Evolutionary conservation across 768 basidiomycete genomes (phyloP), one percentile per base, ranked within the genome.

Genomic region (Tremella yokohamensis): DNA sequence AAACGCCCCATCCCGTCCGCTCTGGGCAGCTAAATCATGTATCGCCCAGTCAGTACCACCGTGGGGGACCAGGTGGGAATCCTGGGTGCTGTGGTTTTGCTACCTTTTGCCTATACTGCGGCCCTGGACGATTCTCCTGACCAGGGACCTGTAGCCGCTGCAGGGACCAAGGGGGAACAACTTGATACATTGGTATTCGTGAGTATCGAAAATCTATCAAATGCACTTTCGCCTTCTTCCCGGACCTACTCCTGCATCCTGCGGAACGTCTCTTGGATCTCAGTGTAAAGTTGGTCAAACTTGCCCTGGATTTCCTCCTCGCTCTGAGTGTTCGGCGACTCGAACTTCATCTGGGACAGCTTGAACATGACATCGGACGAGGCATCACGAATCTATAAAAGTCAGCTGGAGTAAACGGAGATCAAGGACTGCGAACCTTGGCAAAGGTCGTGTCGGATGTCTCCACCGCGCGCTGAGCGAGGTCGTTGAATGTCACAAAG

Each of bases 301-400:
- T 88, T 92, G 79, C 84, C 80, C 79, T 84, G 86, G 70, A 96
- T 86, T 2, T 81, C 77, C 58, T 90, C 89, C 78, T 92, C 83
- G 39, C 91, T 90, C 80, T 91, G 87, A 8, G 90, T 89, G 62
- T 72, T 70, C 16, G 96, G 96, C 68, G 90, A 91, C 85, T 96
- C 91, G 73, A 96, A 97, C 77, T 97, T 98, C 91, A 94, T 93
- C 78, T 98, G 93, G 47, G 91, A 94, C n/a, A 99, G 84, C 77
- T 92, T 90, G 81, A 87, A 98, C 84, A 92, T 88, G 60, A 96
- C 78, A 70, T 99, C 96, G 51, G 83, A 79, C 3, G 90, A 83
- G 13, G 85, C 81, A 64, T 97, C 93, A 73, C 88, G 88, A 77
- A 98, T 87, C 81, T 85, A 86, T 34, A 1, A 2, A 9, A 1